phyloP scores from a whole-genome alignment of 2,329 filamentous ascomycete species.

The Trichoderma pleuroti region DNA sequence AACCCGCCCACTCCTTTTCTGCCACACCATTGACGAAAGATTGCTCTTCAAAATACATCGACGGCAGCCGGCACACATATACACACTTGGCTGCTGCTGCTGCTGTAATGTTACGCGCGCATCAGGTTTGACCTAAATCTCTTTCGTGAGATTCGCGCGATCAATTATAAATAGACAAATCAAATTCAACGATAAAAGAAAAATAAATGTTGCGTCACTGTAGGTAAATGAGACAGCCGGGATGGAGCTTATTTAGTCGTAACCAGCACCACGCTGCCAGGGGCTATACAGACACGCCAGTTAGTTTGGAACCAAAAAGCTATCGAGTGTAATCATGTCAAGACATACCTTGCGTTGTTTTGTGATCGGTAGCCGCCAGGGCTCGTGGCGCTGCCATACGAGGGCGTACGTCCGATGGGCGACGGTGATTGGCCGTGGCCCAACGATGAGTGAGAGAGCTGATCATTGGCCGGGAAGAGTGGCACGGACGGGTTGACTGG shows the following conservation, averaged over 20 bases:
- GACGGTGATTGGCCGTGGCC: constrained; percentile 28
- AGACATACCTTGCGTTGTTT: constrained; percentile 39
- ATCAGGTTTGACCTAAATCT: neutral
- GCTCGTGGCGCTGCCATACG: constrained; percentile 23
- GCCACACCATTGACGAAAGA: neutral
- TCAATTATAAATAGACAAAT: neutral
- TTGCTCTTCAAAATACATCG: neutral
- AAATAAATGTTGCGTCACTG: neutral
- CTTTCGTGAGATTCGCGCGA: neutral
- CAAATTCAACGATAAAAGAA: neutral
- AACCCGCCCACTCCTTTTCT: neutral
- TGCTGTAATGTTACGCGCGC: neutral
- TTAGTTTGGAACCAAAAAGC: neutral
- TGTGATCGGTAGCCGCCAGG: constrained; percentile 35
- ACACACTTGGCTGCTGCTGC: neutral
- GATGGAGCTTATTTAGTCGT: constrained; percentile 32
- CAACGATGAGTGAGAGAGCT: neutral
- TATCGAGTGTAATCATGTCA: neutral
- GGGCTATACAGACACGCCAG: constrained; percentile 32
- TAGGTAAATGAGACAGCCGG: neutral
- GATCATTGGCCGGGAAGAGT: constrained; percentile 13
- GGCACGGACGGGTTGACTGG: constrained; percentile 15
- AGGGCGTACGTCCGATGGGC: neutral
- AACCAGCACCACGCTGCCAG: constrained; percentile 46
- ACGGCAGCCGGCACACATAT: neutral